phyloP scores from a whole-genome alignment of 352 stramenopile species.

The Phytophthora pseudosyringae region DNA sequence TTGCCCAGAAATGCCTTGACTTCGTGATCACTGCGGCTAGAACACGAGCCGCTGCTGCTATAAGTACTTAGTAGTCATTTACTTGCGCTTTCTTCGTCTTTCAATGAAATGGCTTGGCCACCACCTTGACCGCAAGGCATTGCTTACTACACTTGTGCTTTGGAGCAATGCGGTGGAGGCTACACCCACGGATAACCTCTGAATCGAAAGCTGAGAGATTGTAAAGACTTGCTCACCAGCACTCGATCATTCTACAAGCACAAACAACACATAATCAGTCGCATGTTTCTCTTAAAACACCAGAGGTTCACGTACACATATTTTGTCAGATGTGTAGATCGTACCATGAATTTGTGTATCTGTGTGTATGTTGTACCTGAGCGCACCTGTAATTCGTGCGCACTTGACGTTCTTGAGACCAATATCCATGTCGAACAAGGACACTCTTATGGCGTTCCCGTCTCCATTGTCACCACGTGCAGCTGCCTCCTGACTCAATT shows the following conservation, averaged over 20 bases:
- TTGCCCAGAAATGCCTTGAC: conserved; percentile 30
- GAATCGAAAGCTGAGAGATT: conserved; percentile 19
- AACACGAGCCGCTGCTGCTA: background rate
- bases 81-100: background rate
- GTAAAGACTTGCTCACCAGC: conserved; percentile 44
- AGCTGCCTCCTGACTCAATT: too few species aligned
- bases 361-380: too few species aligned
- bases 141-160: conserved; percentile 13
- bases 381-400: too few species aligned
- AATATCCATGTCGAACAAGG: too few species aligned
- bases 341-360: too few species aligned
- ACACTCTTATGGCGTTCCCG: too few species aligned
- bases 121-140: background rate
- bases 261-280: too few species aligned
- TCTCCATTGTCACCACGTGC: too few species aligned
- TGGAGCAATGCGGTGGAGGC: conserved; percentile 36
- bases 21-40: conserved; percentile 5
- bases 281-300: too few species aligned
- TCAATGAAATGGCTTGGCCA: conserved; percentile 3
- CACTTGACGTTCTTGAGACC: too few species aligned
- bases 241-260: conserved; percentile 42
- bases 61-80: background rate
- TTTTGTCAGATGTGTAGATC: too few species aligned
- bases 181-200: conserved; percentile 45
- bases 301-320: too few species aligned